Evolutionary conservation across 352 stramenopile species (phyloP), one percentile per base, ranked within the genome.

Genomic region (Phytophthora citrophthora): DNA sequence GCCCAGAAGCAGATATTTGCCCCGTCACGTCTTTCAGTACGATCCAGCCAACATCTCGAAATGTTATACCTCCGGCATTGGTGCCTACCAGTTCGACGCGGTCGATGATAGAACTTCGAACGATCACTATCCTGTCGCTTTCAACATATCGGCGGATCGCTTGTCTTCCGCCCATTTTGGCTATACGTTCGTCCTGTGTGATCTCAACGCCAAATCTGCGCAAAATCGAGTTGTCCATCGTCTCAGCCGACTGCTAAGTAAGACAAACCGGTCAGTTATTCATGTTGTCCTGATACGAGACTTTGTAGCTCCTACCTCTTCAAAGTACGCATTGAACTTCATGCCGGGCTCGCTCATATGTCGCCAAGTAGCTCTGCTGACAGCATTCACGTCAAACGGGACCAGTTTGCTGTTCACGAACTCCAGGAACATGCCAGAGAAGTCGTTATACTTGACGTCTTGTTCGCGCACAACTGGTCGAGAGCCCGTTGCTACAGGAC

Each of bases 361-460:
- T 3, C 70, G 61, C 70, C 70, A 77, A 2, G n/a, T 51, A 1
- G 51, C 70, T 44, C 55, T 47, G n/a, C 24, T 53, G 1, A 61
- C 59, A 4, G 60, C 57, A 29, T 52, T 36, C 26, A 66, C 23
- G 9, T 66, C 47, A 38, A 79, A 79, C 3, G 71, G 71, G 26
- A 79, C 24, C 2, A 69, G 31, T 32, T 74, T 72, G 43, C 58
- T 61, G 3, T 77, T 34, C 23, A 52, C 5, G n/a, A 79, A 60
- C 26, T 77, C 68, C 12, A 79, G 18, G 29, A 72, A 79, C 59
- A 74, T 61, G 0, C 50, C 58, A 2, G 36, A 70, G 4, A 71
- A 45, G 31, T 63, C 65, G 53, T 75, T 68, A 47, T 75, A 70
- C 48, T 75, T 68, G 52, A 72, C 61, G 15, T 74, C 47, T 32